These are phyloP conservation scores for Colletotrichum paranaense DNA, from an alignment of 2,329 filamentous ascomycete genomes.

Conservation along the genomic window DNA sequence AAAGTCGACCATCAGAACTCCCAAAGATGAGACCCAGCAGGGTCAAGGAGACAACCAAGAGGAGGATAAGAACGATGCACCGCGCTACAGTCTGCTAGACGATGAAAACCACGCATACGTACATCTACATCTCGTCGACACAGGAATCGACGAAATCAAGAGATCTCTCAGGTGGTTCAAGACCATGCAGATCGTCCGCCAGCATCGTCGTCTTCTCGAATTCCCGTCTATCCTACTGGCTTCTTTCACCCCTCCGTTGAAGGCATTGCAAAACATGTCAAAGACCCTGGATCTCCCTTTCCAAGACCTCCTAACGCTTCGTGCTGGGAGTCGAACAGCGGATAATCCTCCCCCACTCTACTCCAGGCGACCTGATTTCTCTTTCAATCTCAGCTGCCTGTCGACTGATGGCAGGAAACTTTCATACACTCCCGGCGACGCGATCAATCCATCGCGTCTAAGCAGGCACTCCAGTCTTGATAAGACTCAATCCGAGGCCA, in stretches of 20 bases:
- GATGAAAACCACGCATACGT: slow-evolving; percentile 45
- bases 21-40: slow-evolving; percentile 32
- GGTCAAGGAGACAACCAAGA: neutral
- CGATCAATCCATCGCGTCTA: slow-evolving; percentile 40
- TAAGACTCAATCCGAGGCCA: slow-evolving; percentile 58
- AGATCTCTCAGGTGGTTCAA: slow-evolving; percentile 46
- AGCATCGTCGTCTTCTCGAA: slow-evolving; percentile 60
- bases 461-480: slow-evolving; percentile 60
- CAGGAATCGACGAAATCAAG: slow-evolving; percentile 35
- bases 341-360: slow-evolving; percentile 60
- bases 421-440: slow-evolving; percentile 35
- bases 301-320: slow-evolving; percentile 54
- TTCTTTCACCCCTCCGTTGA: slow-evolving; percentile 67
- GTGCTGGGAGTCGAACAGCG: slow-evolving; percentile 36
- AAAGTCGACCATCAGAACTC: slow-evolving; percentile 40
- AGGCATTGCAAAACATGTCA: slow-evolving; percentile 65
- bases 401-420: slow-evolving; percentile 38
- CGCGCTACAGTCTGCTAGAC: slow-evolving; percentile 44
- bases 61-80: neutral
- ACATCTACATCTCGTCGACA: slow-evolving; percentile 44
- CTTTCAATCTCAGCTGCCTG: slow-evolving; percentile 55
- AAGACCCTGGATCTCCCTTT: slow-evolving; percentile 58
- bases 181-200: slow-evolving; percentile 13
- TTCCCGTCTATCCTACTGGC: slow-evolving; percentile 70
- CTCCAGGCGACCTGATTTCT: slow-evolving; percentile 58